phyloP scores from a whole-genome alignment of 108 stramenopile species.

The Seminavis robusta region DNA sequence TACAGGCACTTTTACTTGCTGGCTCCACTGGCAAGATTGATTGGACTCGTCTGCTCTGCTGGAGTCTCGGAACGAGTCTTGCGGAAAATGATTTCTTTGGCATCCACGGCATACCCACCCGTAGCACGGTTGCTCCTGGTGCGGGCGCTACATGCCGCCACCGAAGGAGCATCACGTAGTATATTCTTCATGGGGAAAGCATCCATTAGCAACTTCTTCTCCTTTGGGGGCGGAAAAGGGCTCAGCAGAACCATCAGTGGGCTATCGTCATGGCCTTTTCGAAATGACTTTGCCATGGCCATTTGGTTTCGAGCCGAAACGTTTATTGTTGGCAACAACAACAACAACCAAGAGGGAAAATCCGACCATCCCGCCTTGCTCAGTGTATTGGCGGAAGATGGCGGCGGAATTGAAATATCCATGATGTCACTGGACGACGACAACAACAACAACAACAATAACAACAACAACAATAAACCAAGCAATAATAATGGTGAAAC shows the following conservation, averaged over 20 bases:
- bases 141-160: slow-evolving; percentile 48
- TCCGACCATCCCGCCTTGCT: slow-evolving; percentile 35
- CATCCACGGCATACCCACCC: background rate
- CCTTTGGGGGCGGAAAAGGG: slow-evolving; percentile 37
- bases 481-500: background rate
- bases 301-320: slow-evolving; percentile 76
- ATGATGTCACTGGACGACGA: slow-evolving; percentile 31
- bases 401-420: slow-evolving; percentile 55
- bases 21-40: slow-evolving; percentile 47
- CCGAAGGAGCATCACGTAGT: slow-evolving; percentile 49
- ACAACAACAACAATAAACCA: too few species aligned
- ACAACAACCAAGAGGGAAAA: too few species aligned
- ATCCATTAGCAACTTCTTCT: slow-evolving; percentile 57
- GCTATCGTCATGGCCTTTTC: slow-evolving; percentile 70
- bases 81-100: slow-evolving; percentile 35
- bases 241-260: slow-evolving; percentile 32
- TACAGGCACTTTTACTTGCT: slow-evolving; percentile 16
- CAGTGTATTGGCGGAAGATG: slow-evolving; percentile 33
- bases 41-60: slow-evolving; percentile 50
- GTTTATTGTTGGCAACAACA: slow-evolving; percentile 15
- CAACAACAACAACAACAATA: too few species aligned
- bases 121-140: slow-evolving; percentile 39
- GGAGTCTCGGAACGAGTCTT: slow-evolving; percentile 41
- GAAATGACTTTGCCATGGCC: slow-evolving; percentile 73
- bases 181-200: slow-evolving; percentile 41